Percentiles rank a stretch among this genome's conserved stretches.
Conservation (phyloP, 2,329 filamentous ascomycete species). For the Ceratocystis destructans region DNA sequence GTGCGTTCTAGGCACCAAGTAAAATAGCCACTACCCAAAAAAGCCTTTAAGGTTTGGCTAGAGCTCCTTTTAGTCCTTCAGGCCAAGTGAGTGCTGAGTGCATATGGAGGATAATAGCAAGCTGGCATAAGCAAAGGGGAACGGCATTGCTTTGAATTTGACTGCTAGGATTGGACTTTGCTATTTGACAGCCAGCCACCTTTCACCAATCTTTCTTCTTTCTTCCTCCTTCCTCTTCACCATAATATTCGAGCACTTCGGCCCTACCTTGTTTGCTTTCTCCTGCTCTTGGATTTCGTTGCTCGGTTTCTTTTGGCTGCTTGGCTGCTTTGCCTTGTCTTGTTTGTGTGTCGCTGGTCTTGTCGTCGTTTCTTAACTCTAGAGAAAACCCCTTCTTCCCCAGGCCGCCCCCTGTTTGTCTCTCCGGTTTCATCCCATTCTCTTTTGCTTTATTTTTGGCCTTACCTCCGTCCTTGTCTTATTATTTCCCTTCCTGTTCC, state of each 20-base stretch:
- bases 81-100: too few relatives aligned
- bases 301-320: neutral
- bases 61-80: too few relatives aligned
- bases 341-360: neutral
- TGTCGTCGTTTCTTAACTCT: neutral
- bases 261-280: neutral
- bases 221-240: too few relatives aligned
- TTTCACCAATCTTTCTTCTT: too few relatives aligned
- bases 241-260: too few relatives aligned
- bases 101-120: too few relatives aligned
- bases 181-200: too few relatives aligned
- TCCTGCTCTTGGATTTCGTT: neutral
- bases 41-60: too few relatives aligned
- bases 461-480: neutral
- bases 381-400: neutral
- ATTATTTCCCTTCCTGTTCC: neutral
- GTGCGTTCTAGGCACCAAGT: slow-evolving; percentile 4
- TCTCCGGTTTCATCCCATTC: slow-evolving; percentile 1
- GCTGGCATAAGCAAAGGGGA: too few relatives aligned
- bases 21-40: neutral
- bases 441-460: neutral
- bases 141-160: too few relatives aligned
- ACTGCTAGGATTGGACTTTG: too few relatives aligned
- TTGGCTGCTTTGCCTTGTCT: neutral
- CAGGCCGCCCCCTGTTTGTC: neutral